A percentile compares a stretch with the other conserved stretches of the same genome.
These are phyloP conservation scores for Trametes hirsuta DNA, from an alignment of 1,284 basidiomycete species.

Conservation along the genomic window DNA sequence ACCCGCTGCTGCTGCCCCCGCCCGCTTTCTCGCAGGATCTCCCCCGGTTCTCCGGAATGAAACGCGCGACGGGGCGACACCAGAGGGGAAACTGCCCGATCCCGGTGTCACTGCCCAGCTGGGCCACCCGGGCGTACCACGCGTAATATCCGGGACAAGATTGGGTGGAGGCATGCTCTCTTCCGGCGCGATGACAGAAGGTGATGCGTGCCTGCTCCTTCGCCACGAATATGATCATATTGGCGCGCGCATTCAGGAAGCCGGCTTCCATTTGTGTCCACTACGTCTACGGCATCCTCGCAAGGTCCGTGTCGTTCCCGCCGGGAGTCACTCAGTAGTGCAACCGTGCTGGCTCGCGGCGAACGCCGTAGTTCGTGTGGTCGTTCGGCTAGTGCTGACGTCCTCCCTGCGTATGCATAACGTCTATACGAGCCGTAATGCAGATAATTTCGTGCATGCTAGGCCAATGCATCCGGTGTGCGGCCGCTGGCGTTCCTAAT, in stretches of 20 bases:
- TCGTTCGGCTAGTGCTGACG: slow-evolving; percentile 3
- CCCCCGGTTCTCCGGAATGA: neutral
- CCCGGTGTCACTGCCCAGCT: no score
- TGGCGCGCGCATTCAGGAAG: neutral
- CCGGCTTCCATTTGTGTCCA: neutral
- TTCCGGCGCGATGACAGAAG: slow-evolving; percentile 6
- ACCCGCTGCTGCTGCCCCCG: no score
- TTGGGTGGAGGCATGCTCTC: slow-evolving; percentile 11
- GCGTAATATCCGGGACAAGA: neutral
- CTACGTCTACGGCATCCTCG: neutral
- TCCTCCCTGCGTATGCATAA: neutral
- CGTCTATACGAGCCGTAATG: neutral
- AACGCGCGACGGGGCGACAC: no score
- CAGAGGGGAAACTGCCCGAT: no score
- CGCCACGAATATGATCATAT: slow-evolving; percentile 17
- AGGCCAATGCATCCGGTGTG: neutral
- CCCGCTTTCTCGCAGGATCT: no score
- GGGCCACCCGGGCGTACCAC: neutral
- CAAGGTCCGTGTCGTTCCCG: neutral
- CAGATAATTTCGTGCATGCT: no score
- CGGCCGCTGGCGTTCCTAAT: neutral
- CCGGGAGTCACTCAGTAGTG: slow-evolving; percentile 13
- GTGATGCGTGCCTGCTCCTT: slow-evolving; percentile 7
- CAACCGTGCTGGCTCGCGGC: neutral
- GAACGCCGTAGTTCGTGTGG: neutral